Conservation (phyloP, 1,284 basidiomycete genomes). For the Phellopilus nigrolimitatus region DNA sequence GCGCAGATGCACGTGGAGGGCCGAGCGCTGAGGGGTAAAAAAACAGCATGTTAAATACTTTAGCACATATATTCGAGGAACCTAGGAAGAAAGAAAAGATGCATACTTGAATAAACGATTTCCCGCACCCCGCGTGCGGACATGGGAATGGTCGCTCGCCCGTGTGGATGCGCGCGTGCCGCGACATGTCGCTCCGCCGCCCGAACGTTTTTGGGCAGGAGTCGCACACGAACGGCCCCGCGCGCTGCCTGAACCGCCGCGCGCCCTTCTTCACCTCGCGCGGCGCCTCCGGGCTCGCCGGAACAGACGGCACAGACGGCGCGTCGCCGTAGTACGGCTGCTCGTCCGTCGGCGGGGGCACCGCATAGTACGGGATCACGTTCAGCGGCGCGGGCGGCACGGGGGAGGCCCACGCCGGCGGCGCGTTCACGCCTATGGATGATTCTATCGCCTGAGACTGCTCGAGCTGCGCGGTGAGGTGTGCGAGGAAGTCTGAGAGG, state of each 20-base stretch:
- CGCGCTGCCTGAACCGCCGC: too few relatives aligned
- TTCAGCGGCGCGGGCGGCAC: not conserved
- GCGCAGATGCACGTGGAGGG: conserved; percentile 79
- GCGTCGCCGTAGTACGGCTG: too few relatives aligned
- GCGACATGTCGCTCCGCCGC: conserved; percentile 67
- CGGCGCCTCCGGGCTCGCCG: not conserved
- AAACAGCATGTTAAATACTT: conserved; percentile 17
- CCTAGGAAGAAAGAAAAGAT: conserved; percentile 1
- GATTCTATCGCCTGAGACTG: too few relatives aligned
- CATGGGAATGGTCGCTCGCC: conserved; percentile 83
- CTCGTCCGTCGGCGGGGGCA: too few relatives aligned
- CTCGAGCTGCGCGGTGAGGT: conserved; percentile 18
- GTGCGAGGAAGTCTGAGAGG: conserved; percentile 15
- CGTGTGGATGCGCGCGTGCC: conserved; percentile 85
- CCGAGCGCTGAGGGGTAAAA: conserved; percentile 56
- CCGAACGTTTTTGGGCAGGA: conserved; percentile 73
- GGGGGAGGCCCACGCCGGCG: too few relatives aligned
- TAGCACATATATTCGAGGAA: conserved; percentile 4
- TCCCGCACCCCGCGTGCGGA: conserved; percentile 65
- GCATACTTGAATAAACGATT: conserved; percentile 80
- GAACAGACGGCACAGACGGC: too few relatives aligned
- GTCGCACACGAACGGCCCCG: conserved; percentile 36
- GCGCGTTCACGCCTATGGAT: too few relatives aligned
- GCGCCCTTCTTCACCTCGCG: conserved; percentile 8
- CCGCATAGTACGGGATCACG: not conserved